Evolutionary conservation across 306 rosid species (phyloP), one percentile per base, ranked within the genome.

Genomic region (Cucurbita maxima): DNA sequence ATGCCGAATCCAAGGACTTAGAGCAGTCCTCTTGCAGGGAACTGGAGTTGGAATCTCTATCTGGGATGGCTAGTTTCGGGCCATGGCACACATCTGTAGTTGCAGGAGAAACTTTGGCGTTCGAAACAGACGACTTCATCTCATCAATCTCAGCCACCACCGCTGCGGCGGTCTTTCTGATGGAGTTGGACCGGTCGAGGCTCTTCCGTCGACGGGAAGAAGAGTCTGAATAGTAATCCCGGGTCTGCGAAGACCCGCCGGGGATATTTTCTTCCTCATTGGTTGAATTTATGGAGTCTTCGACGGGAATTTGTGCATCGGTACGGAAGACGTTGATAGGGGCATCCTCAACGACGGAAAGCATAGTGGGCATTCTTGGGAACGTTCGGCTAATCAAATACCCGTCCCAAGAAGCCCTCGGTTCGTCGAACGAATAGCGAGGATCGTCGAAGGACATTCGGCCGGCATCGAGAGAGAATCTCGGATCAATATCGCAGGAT

Each of bases 361-460:
- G 76, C 99, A 94, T 94, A 0, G 97, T 85, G 13, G 99, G 99
- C 95, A 94, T 85, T 72, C 88, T 89, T 0, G 96, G 89, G 52
- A 89, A 82, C 0, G 92, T 79, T 61, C 84, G 83, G 7, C 92
- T 93, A 5, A 86, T 82, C 36, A 94, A 70, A 75, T 94, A 80
- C 8, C 99, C 99, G 51, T 94, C 99, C 99, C 99, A 94, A 2
- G 99, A 94, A 7, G 99, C 99, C 6, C 99, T 79, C 1, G 99
- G 97, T 79, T 94, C 99, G 12, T 94, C 99, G 14, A 94, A 88
- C 4, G 98, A 92, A 76, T 88, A 82, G 0, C 98, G 83, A 11
- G 98, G 84, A 79, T 92, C 96, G 38, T 94, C 99, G 22, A 89
- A 88, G 18, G 97, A 92, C 43, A 92, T 84, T 77, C 97, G 76